phyloP scores from a whole-genome alignment of 768 basidiomycete species.

The Phaffia tasmanica region DNA sequence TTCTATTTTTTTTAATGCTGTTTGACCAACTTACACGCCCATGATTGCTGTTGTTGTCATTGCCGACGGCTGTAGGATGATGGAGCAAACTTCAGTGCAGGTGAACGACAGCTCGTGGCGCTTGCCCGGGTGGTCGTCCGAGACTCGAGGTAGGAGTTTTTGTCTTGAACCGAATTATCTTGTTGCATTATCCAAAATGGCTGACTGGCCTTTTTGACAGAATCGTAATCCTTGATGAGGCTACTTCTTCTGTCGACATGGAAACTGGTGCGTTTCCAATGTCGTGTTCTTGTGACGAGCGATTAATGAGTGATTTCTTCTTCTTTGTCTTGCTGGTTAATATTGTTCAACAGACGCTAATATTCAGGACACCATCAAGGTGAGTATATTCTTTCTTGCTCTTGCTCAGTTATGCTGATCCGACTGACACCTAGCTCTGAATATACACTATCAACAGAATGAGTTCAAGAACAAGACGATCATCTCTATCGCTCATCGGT shows the following conservation, averaged over 20 bases:
- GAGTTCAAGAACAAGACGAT: conserved; percentile 80
- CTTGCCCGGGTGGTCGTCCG: conserved; percentile 48
- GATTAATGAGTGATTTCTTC: not conserved
- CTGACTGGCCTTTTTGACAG: not conserved
- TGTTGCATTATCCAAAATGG: not conserved
- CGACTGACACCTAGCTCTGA: too few species aligned
- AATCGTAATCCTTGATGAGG: conserved; percentile 63
- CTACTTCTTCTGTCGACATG: conserved; percentile 79
- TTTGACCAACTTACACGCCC: not conserved
- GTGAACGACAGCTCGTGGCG: conserved; percentile 23
- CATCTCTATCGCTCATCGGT: conserved; percentile 71
- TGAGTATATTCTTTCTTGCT: conserved; percentile 28
- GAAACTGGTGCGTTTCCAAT: conserved; percentile 1
- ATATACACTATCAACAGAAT: conserved; percentile 55
- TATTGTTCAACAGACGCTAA: not conserved
- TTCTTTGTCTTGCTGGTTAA: conserved; percentile 16
- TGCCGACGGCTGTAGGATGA: conserved; percentile 8
- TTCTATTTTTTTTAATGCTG: not conserved
- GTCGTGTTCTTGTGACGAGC: conserved; percentile 36
- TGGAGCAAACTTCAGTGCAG: conserved; percentile 22
- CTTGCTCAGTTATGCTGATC: not conserved
- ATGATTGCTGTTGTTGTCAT: too few species aligned
- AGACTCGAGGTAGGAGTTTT: conserved; percentile 79
- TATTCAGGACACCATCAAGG: not conserved
- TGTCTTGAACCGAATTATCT: conserved; percentile 61